Percentiles rank a stretch among this genome's conserved stretches.
These are phyloP conservation scores for Hirsutella rhossiliensis DNA, from an alignment of 2,329 filamentous ascomycete genomes.

Conservation along the genomic window DNA sequence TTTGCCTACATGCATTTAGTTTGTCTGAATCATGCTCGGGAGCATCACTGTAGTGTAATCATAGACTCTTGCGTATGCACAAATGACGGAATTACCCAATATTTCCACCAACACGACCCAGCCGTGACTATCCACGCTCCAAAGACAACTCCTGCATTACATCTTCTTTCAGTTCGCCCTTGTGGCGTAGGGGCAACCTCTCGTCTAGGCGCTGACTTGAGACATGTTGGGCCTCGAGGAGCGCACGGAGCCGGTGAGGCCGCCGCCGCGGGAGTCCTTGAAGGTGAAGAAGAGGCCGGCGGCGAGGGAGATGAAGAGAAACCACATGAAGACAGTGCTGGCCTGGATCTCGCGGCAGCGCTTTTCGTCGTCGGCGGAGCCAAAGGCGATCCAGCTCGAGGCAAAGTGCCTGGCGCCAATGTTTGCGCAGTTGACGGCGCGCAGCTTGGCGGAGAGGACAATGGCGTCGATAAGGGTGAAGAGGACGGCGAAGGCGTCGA, in stretches of 20 bases:
- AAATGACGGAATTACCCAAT: no score
- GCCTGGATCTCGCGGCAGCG: slow-evolving; percentile 68
- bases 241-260: slow-evolving; percentile 26
- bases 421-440: slow-evolving; percentile 56
- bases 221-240: slow-evolving; percentile 40
- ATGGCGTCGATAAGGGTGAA: slow-evolving; percentile 62
- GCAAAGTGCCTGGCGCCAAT: slow-evolving; percentile 18
- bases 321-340: slow-evolving; percentile 66
- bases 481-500: slow-evolving; percentile 48
- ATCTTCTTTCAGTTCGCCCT: no score
- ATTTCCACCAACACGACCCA: no score
- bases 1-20: neutral
- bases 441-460: slow-evolving; percentile 57
- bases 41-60: no score
- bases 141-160: no score
- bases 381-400: slow-evolving; percentile 48
- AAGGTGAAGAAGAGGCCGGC: slow-evolving; percentile 44
- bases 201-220: slow-evolving; percentile 36
- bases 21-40: neutral
- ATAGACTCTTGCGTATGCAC: no score
- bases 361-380: slow-evolving; percentile 44
- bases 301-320: slow-evolving; percentile 53
- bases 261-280: slow-evolving; percentile 34
- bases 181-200: no score
- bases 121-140: no score